Evolutionary conservation across 2,329 filamentous ascomycete species (phyloP).

Genomic region (Fusarium algeriense): DNA sequence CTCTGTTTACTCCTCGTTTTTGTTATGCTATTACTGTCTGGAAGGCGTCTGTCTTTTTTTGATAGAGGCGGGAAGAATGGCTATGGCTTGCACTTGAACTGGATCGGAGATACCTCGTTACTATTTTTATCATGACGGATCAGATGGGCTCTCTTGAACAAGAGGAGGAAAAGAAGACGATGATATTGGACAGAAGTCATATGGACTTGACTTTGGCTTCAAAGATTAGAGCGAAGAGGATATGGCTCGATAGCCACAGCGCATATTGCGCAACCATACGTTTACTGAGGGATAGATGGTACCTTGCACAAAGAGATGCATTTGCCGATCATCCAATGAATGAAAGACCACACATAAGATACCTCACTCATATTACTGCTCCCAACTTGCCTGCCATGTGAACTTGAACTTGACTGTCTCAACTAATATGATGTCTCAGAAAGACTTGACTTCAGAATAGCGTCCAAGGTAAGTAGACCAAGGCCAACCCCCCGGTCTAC

Average conservation of each 20-base stretch:
- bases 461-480: neutral
- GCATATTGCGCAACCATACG: slow-evolving; percentile 38
- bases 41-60: slow-evolving; percentile 43
- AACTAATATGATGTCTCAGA: neutral
- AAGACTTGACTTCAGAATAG: neutral
- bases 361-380: slow-evolving; percentile 18
- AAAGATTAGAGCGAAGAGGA: slow-evolving; percentile 36
- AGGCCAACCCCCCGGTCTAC: neutral
- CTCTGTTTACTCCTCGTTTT: slow-evolving; percentile 21
- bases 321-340: slow-evolving; percentile 41
- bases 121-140: slow-evolving; percentile 33
- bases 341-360: slow-evolving; percentile 34
- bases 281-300: slow-evolving; percentile 39
- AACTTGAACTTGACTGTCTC: neutral
- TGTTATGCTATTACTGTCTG: slow-evolving; percentile 26
- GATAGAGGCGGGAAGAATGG: slow-evolving; percentile 45
- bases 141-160: neutral
- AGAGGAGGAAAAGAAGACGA: slow-evolving; percentile 13
- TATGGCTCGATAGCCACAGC: slow-evolving; percentile 38
- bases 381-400: neutral
- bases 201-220: slow-evolving; percentile 8
- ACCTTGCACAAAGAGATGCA: slow-evolving; percentile 35
- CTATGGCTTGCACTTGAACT: slow-evolving; percentile 37
- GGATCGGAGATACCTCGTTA: slow-evolving; percentile 41
- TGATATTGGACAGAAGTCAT: neutral